These are phyloP conservation scores for Trapa bicornis DNA, from an alignment of 345 rosid genomes.

Conservation along the genomic window DNA sequence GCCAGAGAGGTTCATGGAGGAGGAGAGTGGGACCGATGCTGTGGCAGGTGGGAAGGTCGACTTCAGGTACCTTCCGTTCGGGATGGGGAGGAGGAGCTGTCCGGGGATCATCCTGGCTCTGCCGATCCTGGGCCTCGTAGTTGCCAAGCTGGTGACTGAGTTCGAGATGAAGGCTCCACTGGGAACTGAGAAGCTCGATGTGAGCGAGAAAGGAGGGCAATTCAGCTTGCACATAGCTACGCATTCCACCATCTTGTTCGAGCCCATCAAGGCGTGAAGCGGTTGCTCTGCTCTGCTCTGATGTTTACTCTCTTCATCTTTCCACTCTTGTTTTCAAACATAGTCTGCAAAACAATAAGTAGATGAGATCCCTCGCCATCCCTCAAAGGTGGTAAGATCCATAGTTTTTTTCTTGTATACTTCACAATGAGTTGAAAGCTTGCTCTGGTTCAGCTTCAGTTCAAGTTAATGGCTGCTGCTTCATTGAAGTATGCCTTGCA, in stretches of 20 bases:
- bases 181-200: constrained; percentile 29
- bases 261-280: constrained; percentile 17
- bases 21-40: constrained; percentile 28
- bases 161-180: constrained; percentile 36
- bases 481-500: too few species aligned
- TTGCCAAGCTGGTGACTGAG: constrained; percentile 31
- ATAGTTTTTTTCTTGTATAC: too few species aligned
- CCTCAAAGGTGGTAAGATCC: too few species aligned
- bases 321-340: too few species aligned
- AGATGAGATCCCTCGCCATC: too few species aligned
- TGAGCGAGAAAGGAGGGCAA: constrained; percentile 52
- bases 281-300: background rate
- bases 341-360: too few species aligned
- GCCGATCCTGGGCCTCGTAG: constrained; percentile 42
- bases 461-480: too few species aligned
- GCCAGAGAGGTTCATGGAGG: constrained; percentile 48
- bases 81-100: constrained; percentile 51
- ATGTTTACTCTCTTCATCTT: too few species aligned
- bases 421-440: too few species aligned
- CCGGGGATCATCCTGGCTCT: constrained; percentile 49
- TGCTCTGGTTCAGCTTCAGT: too few species aligned
- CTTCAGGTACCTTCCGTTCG: constrained; percentile 44
- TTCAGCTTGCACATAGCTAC: constrained; percentile 51
- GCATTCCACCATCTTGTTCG: constrained; percentile 42
- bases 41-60: constrained; percentile 44